Evolutionary conservation across 768 basidiomycete species (phyloP), one percentile per base, ranked within the genome.

Genomic region (Phaffia australis): DNA sequence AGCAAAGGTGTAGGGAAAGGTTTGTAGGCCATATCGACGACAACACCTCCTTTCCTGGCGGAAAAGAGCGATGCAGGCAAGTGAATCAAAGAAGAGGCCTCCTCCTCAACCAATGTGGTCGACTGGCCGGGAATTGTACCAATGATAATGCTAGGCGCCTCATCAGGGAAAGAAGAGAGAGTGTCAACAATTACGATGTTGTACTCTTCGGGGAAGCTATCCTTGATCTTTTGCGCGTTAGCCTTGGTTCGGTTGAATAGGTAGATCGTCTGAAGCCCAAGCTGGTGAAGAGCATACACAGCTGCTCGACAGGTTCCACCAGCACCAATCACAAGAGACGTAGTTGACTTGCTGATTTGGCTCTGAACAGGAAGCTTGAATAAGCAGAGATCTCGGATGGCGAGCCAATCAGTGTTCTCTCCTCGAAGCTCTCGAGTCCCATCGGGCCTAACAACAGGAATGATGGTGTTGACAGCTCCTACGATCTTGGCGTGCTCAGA

Each of bases 321-420:
- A 1, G 91, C 93, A 2, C 95, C 95, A 68, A 99, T 88, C 63
- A 99, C 86, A 65, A 98, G 81, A 23, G 82, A 87, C 0, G 84
- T 81, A 46, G 77, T 79, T 69, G 71, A 82, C 69, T 54, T 77
- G 70, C 52, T 75, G 73, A 72, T 68, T 52, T 64, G 67, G 3
- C 76, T 73, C 85, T 81, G 71, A 79, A 71, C 55, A 79, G 69
- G 68, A n/a, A 69, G 61, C 42, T 74, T 74, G 58, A 61, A 59
- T 49, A 63, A 59, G 48, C 75, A 73, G n/a, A 78, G 81, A 21
- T 84, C 79, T 19, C 81, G 81, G 71, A 99, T 93, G 0, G 89
- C 94, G 56, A 88, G 77, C 87, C 94, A 98, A 73, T 98, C 95
- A 0, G 93, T 95, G 78, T 98, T 99, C 73, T 98, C 92, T 1